Evolutionary conservation across 352 stramenopile genomes (phyloP), one percentile per base, ranked within the genome.

Genomic region (Poterioochromonas sp.): DNA sequence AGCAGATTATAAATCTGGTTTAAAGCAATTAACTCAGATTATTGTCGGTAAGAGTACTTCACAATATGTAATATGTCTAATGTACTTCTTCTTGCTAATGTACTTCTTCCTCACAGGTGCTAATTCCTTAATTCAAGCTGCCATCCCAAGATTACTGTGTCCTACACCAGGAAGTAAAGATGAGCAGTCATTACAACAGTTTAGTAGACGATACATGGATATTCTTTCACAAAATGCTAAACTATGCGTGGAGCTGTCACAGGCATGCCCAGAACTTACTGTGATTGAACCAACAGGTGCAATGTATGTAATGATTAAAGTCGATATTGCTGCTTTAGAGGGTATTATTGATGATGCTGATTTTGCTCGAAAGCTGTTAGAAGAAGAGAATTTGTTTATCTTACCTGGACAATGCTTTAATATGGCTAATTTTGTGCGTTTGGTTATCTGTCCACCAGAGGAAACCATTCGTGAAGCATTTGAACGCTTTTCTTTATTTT

Each of bases 361-460:
- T 76, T 96, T 97, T 71, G 93, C 91, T n/a, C 87, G 91, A 79
- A 90, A 92, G 80, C 85, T 98, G 12, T 83, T 97, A 0, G 84
- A 94, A 51, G 92, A 98, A 87, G 92, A 98, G 82, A 95, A 92
- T 47, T 89, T 98, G 8, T 93, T 97, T 73, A 89, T 97, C 15
- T 83, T 98, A 43, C 94, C 94, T 15, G 93, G 94, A 51, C 88
- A 87, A 80, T 87, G 85, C 53, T 93, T 94, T 82, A 86, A 87
- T 70, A 83, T 90, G 22, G 37, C 76, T 41, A 69, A 70, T n/a
- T 83, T 80, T 43, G 76, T 93, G 63, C 82, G 89, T 8, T 81
- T 91, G 53, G 87, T 92, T 35, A 91, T 90, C 80, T 87, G 82
- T 69, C 83, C 86, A 34, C 86, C 87, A 0, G 78, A 86, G 68